Percentiles rank a stretch among this genome's conserved stretches.
phyloP scores from a whole-genome alignment of 2,329 filamentous ascomycete genomes.

The Fusarium fujikuroi region DNA sequence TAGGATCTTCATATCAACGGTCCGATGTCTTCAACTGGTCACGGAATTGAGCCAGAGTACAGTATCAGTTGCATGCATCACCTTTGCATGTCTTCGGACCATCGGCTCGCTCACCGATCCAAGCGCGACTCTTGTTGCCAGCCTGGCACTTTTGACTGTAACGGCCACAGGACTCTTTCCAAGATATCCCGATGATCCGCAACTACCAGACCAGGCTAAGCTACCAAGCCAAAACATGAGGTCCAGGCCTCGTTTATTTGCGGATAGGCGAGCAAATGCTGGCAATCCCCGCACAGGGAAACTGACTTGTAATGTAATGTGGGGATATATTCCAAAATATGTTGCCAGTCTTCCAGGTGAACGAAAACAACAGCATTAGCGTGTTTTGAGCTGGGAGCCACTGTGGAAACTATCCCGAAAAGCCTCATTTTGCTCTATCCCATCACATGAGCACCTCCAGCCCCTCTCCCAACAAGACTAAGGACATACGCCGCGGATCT shows the following conservation, averaged over 20 bases:
- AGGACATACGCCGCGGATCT: not conserved
- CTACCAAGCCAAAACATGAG: slow-evolving; percentile 13
- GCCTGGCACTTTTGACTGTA: slow-evolving; percentile 9
- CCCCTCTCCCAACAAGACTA: not conserved
- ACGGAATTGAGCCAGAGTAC: not conserved
- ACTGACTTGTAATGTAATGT: slow-evolving; percentile 21
- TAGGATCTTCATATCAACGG: not conserved
- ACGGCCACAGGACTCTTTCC: not conserved
- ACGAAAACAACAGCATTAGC: slow-evolving; percentile 21
- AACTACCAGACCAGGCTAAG: slow-evolving; percentile 17
- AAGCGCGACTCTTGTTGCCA: slow-evolving; percentile 27
- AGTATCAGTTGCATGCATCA: not conserved
- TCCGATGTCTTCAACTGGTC: not conserved
- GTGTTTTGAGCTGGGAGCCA: slow-evolving; percentile 8
- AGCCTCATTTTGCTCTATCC: slow-evolving; percentile 6
- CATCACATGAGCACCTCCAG: not conserved
- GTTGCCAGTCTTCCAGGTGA: slow-evolving; percentile 1
- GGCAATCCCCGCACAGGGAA: slow-evolving; percentile 26
- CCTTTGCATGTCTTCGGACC: slow-evolving; percentile 9
- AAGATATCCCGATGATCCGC: slow-evolving; percentile 19
- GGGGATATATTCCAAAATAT: slow-evolving; percentile 16
- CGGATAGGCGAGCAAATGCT: not conserved
- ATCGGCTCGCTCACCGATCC: slow-evolving; percentile 30
- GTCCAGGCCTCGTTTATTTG: slow-evolving; percentile 5
- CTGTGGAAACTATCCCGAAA: slow-evolving; percentile 23